Evolutionary conservation across 768 basidiomycete genomes (phyloP).

Genomic region (Suillus americanus): DNA sequence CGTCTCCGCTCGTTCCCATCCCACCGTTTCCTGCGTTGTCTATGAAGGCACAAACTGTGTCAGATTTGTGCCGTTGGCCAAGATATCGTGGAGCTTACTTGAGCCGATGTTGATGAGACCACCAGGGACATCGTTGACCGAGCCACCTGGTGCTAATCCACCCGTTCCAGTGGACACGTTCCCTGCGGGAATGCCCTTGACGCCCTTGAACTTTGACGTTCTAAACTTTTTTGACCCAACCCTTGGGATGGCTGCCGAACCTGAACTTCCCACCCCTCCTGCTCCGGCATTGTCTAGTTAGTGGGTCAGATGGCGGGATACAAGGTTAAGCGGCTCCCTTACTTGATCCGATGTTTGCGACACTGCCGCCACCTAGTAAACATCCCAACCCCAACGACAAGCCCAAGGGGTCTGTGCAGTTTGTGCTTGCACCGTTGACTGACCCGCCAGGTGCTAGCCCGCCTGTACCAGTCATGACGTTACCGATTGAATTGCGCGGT

Average conservation of each 20-base stretch:
- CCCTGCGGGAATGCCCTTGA: constrained; percentile 4
- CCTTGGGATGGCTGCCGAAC: background rate
- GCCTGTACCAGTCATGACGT: constrained; percentile 21
- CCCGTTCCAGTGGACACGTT: constrained; percentile 12
- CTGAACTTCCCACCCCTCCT: constrained; percentile 4
- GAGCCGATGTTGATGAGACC: constrained; percentile 34
- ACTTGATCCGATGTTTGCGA: constrained; percentile 15
- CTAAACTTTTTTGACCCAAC: constrained; percentile 4
- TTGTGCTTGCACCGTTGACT: constrained; percentile 14
- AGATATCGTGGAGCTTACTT: constrained; percentile 22
- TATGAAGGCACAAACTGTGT: constrained; percentile 18
- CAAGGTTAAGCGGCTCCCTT: background rate
- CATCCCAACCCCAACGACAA: background rate
- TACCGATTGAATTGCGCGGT: constrained; percentile 15
- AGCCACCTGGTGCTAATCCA: constrained; percentile 13
- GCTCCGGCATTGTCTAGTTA: constrained; percentile 15
- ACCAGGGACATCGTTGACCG: constrained; percentile 5
- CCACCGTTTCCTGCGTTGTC: constrained; percentile 40
- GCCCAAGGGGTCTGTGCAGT: constrained; percentile 2
- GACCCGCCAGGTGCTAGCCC: constrained; percentile 37
- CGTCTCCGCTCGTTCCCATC: constrained; percentile 31
- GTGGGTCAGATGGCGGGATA: constrained; percentile 4
- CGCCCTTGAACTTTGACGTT: background rate
- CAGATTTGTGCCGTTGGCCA: background rate
- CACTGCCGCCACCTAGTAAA: too few relatives aligned